phyloP scores from a whole-genome alignment of 208 protist genomes.

The Trypanosoma rangeli region DNA sequence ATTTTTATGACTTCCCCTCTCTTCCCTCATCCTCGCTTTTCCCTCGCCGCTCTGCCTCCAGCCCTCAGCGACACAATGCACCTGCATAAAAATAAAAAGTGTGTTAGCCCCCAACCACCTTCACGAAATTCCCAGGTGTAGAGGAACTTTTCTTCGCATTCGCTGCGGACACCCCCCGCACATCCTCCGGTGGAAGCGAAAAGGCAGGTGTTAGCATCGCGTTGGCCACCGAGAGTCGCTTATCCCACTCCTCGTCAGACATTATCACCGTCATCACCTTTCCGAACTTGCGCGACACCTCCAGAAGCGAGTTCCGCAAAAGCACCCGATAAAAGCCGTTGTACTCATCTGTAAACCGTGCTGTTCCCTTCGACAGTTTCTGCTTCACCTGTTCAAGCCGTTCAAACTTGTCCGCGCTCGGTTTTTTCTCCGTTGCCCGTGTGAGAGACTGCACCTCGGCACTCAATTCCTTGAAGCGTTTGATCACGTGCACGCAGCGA shows the following conservation, averaged over 20 bases:
- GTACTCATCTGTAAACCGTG: conserved; percentile 23
- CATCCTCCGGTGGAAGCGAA: background rate
- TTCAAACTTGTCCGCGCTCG: conserved; percentile 3
- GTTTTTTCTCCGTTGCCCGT: conserved; percentile 22
- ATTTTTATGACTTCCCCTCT: no score
- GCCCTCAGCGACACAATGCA: no score
- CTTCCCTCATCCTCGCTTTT: no score
- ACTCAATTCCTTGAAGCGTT: conserved; percentile 12
- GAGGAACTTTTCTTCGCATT: background rate
- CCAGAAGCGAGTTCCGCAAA: conserved; percentile 14
- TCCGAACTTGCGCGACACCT: conserved; percentile 19
- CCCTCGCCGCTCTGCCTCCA: no score
- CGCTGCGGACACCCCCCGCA: background rate
- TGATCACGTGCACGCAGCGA: conserved; percentile 14
- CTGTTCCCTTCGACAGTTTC: conserved; percentile 1
- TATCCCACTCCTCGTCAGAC: conserved; percentile 28
- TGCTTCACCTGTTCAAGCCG: conserved; percentile 14
- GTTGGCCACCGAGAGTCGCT: conserved; percentile 20
- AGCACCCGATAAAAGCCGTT: conserved; percentile 22
- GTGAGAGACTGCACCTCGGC: conserved; percentile 5
- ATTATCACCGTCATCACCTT: conserved; percentile 8
- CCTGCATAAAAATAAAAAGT: background rate
- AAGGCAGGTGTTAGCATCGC: conserved; percentile 17
- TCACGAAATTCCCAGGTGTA: background rate
- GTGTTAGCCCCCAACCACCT: background rate